A percentile compares a stretch with the other conserved stretches of the same genome.
phyloP scores from a whole-genome alignment of 192 early-diverging fungal genomes.

The Linderina pennispora region DNA sequence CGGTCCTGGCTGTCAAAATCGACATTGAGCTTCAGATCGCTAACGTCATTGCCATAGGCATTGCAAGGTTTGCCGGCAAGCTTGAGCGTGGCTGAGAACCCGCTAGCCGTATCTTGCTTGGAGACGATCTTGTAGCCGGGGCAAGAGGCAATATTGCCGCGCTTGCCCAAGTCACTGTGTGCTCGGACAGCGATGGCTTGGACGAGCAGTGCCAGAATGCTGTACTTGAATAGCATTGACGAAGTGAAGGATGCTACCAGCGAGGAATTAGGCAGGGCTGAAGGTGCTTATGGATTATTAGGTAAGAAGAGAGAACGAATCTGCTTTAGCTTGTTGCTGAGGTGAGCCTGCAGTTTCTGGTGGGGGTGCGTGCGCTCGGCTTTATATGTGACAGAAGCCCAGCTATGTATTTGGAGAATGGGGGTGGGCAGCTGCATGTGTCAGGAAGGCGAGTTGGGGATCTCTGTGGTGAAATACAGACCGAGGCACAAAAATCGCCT shows the following conservation, averaged over 20 bases:
- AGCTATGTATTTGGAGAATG: too few relatives aligned
- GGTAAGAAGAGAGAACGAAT: too few relatives aligned
- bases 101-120: constrained; percentile 1
- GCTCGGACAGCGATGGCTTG: background rate
- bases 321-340: too few relatives aligned
- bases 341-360: too few relatives aligned
- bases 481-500: too few relatives aligned
- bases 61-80: constrained; percentile 22
- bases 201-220: constrained; percentile 1
- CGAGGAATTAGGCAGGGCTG: background rate
- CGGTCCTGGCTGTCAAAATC: constrained; percentile 49
- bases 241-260: background rate
- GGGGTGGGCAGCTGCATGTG: too few relatives aligned
- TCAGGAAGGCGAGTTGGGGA: too few relatives aligned
- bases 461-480: too few relatives aligned
- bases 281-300: too few relatives aligned
- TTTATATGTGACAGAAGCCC: background rate
- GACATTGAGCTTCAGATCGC: constrained; percentile 38
- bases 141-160: constrained; percentile 1
- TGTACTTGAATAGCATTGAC: background rate
- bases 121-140: constrained; percentile 12
- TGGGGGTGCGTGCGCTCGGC: background rate
- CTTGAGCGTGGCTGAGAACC: constrained; percentile 10
- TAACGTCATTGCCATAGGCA: constrained; percentile 45
- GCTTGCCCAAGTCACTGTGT: background rate